Evolutionary conservation across 352 stramenopile species (phyloP).

Genomic region (Pythium chondricola): DNA sequence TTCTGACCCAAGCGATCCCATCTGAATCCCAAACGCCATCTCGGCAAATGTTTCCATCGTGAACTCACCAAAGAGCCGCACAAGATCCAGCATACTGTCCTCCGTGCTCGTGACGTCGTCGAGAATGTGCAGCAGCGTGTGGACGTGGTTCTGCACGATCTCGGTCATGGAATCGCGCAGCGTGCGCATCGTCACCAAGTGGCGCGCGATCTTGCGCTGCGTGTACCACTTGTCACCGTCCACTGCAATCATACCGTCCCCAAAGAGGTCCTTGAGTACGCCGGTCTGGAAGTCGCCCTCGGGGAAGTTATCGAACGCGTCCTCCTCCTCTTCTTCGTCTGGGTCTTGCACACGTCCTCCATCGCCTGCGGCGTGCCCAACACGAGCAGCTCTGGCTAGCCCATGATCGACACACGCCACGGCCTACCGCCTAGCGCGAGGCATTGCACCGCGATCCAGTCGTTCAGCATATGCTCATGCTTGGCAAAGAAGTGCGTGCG

Average conservation of each 20-base stretch:
- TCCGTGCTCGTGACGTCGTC: background rate
- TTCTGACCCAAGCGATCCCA: conserved; percentile 18
- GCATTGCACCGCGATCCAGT: conserved; percentile 32
- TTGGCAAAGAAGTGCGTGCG: conserved; percentile 22
- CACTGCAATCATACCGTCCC: conserved; percentile 25
- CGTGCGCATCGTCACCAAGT: conserved; percentile 23
- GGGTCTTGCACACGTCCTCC: conserved; percentile 37
- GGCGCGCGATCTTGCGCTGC: conserved; percentile 22
- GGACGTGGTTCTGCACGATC: conserved; percentile 19
- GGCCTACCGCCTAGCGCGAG: conserved; percentile 14
- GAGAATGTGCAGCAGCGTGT: conserved; percentile 18
- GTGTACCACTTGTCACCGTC: conserved; percentile 21
- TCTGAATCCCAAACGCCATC: conserved; percentile 28
- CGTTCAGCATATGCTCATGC: conserved; percentile 22
- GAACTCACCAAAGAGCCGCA: conserved; percentile 22
- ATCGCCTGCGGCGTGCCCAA: conserved; percentile 23
- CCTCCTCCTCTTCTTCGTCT: no score
- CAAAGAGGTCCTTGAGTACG: conserved; percentile 39
- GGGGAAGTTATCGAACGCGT: conserved; percentile 63
- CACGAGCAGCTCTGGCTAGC: conserved; percentile 27
- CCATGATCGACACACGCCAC: conserved; percentile 25
- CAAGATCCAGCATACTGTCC: conserved; percentile 10
- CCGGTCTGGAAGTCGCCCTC: conserved; percentile 35
- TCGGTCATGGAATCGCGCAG: conserved; percentile 19
- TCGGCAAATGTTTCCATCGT: conserved; percentile 33